Evolutionary conservation across 2,329 filamentous ascomycete species (phyloP), one percentile per base, ranked within the genome.

Genomic region (Fusarium kyushuense): DNA sequence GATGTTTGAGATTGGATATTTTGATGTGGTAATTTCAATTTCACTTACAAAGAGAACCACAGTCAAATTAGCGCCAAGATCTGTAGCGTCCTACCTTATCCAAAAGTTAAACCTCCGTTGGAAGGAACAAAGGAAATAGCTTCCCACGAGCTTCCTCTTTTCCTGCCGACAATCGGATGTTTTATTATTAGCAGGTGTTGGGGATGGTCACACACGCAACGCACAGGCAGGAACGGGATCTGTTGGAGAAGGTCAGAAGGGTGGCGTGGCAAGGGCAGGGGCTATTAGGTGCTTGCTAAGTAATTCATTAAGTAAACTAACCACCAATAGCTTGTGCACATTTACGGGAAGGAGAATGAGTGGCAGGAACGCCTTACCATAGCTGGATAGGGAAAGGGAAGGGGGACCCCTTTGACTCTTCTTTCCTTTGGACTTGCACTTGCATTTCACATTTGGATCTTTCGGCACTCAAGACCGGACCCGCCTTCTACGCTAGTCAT

Each of bases 401-500:
- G 49, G 30, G 38, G 65, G 68, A 68, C 66, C 66, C 58, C 70
- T 72, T 54, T 47, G 52, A 54, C 21, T 45, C 43, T 35, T 21
- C 43, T 35, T 21, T 29, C 23, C 29, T 35, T 21, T 29, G 42
- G 14, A 17, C 35, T 38, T 38, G n/a, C 42, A 33, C 41, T 33
- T 54, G 51, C 40, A 54, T 29, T 47, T 64, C 43, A 54, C 38
- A 46, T 40, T 65, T 46, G 57, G 60, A 61, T 63, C 52, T 52
- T 71, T 71, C 65, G 70, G 71, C 67, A 73, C 60, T 69, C 67
- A 57, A 52, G 67, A 45, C 56, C 41, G 35, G 33, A 35, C 13
- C 71, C 70, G 70, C 60, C 38, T 62, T 64, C 32, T 47, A 27
- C 65, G 67, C 72, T 74, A 74, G 54, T 68, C 56, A 74, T 74